Base-by-base conservation (phyloP, 1,284 basidiomycete genomes). In the Fomitopsis palustris region DNA sequence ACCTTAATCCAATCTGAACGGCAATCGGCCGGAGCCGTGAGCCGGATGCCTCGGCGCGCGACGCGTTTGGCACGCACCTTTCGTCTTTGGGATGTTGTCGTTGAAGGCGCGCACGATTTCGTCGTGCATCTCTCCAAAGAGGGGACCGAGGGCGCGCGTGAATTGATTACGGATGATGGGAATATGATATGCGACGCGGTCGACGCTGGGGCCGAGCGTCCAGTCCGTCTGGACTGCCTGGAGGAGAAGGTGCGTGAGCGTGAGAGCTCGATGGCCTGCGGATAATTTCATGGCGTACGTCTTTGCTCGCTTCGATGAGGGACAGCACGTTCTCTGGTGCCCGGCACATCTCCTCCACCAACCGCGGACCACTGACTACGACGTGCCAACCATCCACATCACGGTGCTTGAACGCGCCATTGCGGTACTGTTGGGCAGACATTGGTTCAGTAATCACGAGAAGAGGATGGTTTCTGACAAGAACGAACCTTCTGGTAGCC, bases 251-350 rank as follows among this genome's bases (percentile, higher is more conserved):
- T 16, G 39, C 37, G 16, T 38, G 37, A 54, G 35, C 8, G 33
- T 21, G 8, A 56, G 37, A 5, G 35, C 35, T 37, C 55, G 19
- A 14, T n/a, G 16, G 33, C 27, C 3, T 12, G 16, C 7, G 52
- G 2, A 1, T 9, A 4, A 12, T 21, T 23, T 5, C 2, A n/a
- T n/a, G 19, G 52, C 54, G 17, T 21, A 60, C 58, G 16, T 55
- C 47, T n/a, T 60, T 94, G 2, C 92, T 91, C 4, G 93, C 94
- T 83, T 95, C 95, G 78, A 93, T 93, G 72, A 96, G 96, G 85
- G 74, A 76, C 9, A 77, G 53, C n/a, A 65, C 57, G 41, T 75
- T 70, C 29, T 77, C 74, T 2, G 73, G 70, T 1, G 71, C 69
- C 57, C 70, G 72, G 37, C 70, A 67, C 4, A 77, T 43, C 14